Evolutionary conservation across 106 monocot species (phyloP), one percentile per base, ranked within the genome.

Genomic region (Iris macrosiphon): DNA sequence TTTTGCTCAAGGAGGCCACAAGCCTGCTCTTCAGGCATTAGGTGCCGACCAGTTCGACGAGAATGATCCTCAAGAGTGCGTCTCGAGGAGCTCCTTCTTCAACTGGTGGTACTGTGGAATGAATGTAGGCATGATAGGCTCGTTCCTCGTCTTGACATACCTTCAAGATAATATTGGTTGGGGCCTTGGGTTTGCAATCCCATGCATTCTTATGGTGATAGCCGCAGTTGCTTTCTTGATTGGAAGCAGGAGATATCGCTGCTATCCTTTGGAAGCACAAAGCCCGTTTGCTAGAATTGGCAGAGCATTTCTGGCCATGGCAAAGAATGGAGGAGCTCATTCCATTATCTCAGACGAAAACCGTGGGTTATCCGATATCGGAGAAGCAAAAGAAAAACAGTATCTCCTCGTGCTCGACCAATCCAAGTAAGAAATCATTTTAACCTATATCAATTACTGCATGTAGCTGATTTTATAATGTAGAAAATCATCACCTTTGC

Each of bases 1-100:
- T 11, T 13, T 86, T 1, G 85, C 73, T 8, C 68, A 76, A 66
- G 80, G 75, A 7, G 72, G 75, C 25, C 80, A 85, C 68, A 76
- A 76, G 53, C 80, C 85, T 13, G 69, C 76, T 32, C 60, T 64
- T 32, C 79, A 80, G 44, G 85, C 80, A 28, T 80, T 85, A 42
- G 85, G 79, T 2, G 85, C 80, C 0, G 79, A 85, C 37, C 85
- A 85, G 43, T 85, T 85, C 49, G 85, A 85, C 53, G 57, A 64
- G 33, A 69, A 55, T 31, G 62, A 85, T 17, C 72, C 62, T 1
- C 22, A 31, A 28, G 80, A 85, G 28, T 15, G 56, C 42, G 40
- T 57, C 10, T 60, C 76, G 2, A 72, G 63, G 59, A 76, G 85
- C 46, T 72, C 85, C 55, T 85, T 85, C 57, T 85, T 85, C 38